Evolutionary conservation across 352 stramenopile species (phyloP), one percentile per base, ranked within the genome.

Genomic region (Phytophthora melonis): DNA sequence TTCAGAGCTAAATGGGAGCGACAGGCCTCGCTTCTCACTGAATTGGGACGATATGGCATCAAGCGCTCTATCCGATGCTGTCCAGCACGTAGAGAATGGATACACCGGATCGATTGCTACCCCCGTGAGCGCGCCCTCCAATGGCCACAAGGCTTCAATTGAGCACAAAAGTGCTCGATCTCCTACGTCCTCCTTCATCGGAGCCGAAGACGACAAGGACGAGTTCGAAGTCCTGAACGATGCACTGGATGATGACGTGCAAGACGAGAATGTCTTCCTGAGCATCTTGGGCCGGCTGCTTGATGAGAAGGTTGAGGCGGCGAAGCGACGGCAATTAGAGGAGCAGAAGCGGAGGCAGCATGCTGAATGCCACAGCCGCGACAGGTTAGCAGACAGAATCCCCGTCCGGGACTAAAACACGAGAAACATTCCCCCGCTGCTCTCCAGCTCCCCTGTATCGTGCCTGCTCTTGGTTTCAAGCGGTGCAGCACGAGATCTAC

Each of bases 261-360:
- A 89, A 57, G 84, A 92, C 66, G 89, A 96, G 68, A 91, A 92
- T 62, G 78, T 93, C 21, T 96, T 94, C 63, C 68, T 96, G 13
- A 71, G 54, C 47, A 80, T 94, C 56, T 73, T 96, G 18, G 75
- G 81, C 1, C 80, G 84, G 18, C 61, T 94, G 54, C 74, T 96
- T 54, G 89, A 96, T 56, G 85, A 92, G 32, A 80, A 88, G 63
- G 76, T 94, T 18, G 80, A 84, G 16, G 72, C 77, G 56, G 73
- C 60, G 11, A 69, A 70, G 23, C 57, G 71, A 65, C 64, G 58
- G 19, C 77, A 75, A 54, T 36, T 75, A 66, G 63, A 82, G 45
- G 66, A 78, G 30, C 58, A 58, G 39, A 72, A 68, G 36, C 53
- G 21, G 43, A 72, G 70, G 56, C 66, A 75, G 36, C 56, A 63